Conservation (phyloP, 306 rosid species). For the Rosa multiflora region DNA sequence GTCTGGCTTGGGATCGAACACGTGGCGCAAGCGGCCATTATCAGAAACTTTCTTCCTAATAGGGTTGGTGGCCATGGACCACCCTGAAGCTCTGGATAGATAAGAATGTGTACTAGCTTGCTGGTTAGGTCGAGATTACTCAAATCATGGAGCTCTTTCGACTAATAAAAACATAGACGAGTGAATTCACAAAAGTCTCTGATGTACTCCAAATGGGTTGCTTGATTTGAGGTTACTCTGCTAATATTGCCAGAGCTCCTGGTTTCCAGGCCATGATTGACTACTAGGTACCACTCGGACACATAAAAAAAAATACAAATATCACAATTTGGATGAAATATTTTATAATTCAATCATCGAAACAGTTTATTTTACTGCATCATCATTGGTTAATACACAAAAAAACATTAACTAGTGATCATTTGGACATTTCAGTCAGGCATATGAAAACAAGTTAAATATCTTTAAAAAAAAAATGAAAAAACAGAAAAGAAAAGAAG, state of each 20-base stretch:
- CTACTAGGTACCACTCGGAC: neutral
- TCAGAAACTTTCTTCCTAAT: neutral
- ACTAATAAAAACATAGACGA: neutral
- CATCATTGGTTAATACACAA: too few species aligned
- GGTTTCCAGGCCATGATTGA: neutral
- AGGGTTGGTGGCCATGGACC: slow-evolving; percentile 2
- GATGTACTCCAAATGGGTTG: neutral
- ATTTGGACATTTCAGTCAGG: too few species aligned
- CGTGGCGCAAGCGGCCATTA: slow-evolving; percentile 24
- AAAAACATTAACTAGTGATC: too few species aligned
- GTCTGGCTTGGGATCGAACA: slow-evolving; percentile 29
- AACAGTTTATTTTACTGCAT: too few species aligned
- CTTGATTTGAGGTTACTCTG: neutral
- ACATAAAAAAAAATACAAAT: too few species aligned
- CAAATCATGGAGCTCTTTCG: neutral
- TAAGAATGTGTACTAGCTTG: neutral
- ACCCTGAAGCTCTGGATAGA: neutral
- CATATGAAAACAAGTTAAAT: too few species aligned
- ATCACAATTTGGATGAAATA: too few species aligned
- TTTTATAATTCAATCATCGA: neutral
- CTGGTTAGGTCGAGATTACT: neutral
- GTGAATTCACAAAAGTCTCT: neutral
- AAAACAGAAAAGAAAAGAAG: too few species aligned
- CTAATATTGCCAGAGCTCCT: neutral
- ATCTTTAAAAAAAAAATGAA: too few species aligned